Conservation (phyloP, 2,329 filamentous ascomycete species). For the Neoarthrinium moseri region DNA sequence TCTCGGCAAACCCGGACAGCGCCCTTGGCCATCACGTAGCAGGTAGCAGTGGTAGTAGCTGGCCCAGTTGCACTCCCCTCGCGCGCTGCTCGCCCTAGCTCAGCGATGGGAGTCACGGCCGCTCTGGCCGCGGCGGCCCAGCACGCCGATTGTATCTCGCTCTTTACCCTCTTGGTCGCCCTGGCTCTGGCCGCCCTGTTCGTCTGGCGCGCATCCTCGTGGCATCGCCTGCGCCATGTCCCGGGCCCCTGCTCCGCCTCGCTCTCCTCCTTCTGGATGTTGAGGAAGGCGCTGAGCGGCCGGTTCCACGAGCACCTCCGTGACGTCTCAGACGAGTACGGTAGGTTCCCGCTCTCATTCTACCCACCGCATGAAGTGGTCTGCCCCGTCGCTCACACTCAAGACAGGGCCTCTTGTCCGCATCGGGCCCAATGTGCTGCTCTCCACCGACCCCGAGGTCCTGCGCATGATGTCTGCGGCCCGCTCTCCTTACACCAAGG, state of each 20-base stretch:
- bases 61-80: too few species aligned
- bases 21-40: too few species aligned
- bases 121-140: slow-evolving; percentile 10
- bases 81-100: too few species aligned
- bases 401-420: slow-evolving; percentile 19
- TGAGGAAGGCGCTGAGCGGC: slow-evolving; percentile 20
- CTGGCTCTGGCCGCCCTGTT: slow-evolving; percentile 10
- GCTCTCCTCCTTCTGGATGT: slow-evolving; percentile 24
- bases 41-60: too few species aligned
- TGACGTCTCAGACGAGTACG: slow-evolving; percentile 17
- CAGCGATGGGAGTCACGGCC: slow-evolving; percentile 11
- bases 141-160: slow-evolving; percentile 5
- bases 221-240: slow-evolving; percentile 26
- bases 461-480: slow-evolving; percentile 30
- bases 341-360: slow-evolving; percentile 10
- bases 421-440: slow-evolving; percentile 24
- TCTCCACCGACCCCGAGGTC: slow-evolving; percentile 19
- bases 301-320: slow-evolving; percentile 22
- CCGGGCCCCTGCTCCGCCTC: slow-evolving; percentile 26
- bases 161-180: slow-evolving; percentile 10
- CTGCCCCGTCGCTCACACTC: too few species aligned
- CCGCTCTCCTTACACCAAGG: slow-evolving; percentile 35
- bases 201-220: slow-evolving; percentile 17
- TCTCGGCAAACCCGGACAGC: slow-evolving; percentile 2
- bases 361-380: background rate